phyloP scores from a whole-genome alignment of 495 filamentous ascomycete species.

The Trichocladium antarcticum region DNA sequence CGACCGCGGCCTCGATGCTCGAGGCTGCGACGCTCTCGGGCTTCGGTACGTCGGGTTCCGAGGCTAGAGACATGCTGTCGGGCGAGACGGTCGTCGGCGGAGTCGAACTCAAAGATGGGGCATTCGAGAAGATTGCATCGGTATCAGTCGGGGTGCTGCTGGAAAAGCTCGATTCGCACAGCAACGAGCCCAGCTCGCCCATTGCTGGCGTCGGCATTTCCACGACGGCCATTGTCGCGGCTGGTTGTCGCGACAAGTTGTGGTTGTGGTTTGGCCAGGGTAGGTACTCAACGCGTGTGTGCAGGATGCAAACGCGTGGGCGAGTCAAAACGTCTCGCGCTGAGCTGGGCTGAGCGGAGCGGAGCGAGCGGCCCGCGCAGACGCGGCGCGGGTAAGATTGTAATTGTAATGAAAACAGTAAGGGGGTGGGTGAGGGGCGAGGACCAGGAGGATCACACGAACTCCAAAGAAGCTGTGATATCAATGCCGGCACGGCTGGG shows the following conservation, averaged over 20 bases:
- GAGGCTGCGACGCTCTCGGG: slow-evolving; percentile 11
- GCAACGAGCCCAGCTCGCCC: slow-evolving; percentile 14
- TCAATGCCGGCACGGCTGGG: neutral
- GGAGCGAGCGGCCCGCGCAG: slow-evolving; percentile 5
- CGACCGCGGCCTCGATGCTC: slow-evolving; percentile 16
- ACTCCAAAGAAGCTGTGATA: neutral
- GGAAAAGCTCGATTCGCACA: slow-evolving; percentile 25
- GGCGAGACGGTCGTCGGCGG: slow-evolving; percentile 37
- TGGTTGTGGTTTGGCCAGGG: neutral
- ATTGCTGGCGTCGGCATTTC: slow-evolving; percentile 13
- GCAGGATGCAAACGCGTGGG: slow-evolving; percentile 9
- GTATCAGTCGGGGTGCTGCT: slow-evolving; percentile 26
- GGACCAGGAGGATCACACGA: neutral
- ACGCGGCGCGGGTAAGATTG: slow-evolving; percentile 8
- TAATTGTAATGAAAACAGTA: slow-evolving; percentile 9
- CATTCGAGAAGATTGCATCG: slow-evolving; percentile 32
- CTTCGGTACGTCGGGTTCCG: slow-evolving; percentile 25
- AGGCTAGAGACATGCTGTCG: slow-evolving; percentile 37
- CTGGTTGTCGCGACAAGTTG: neutral
- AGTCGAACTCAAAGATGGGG: slow-evolving; percentile 38
- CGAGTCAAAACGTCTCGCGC: slow-evolving; percentile 8
- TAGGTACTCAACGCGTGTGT: neutral
- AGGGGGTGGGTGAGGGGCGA: neutral
- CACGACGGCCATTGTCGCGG: slow-evolving; percentile 9
- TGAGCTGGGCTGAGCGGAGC: slow-evolving; percentile 5